Evolutionary conservation across 73 alveolate genomes (phyloP).

Genomic region (Paramecium tetraurelia): DNA sequence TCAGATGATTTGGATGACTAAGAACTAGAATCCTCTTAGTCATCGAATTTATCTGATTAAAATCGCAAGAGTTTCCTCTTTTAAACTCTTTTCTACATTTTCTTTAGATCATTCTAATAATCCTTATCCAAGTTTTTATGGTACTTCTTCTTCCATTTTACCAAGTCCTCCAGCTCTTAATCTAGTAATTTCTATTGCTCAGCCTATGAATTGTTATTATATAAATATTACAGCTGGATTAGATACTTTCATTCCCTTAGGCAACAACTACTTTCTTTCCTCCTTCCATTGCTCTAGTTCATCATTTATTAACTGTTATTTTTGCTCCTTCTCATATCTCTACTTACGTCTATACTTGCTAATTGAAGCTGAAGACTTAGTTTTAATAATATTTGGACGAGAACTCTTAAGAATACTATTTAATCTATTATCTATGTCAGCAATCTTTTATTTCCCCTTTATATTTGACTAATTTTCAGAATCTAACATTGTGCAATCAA

Average conservation of each 20-base stretch:
- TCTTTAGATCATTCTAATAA: background rate
- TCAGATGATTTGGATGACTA: background rate
- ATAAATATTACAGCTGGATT: conserved; percentile 6
- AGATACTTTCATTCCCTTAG: background rate
- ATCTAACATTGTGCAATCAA: conserved; percentile 14
- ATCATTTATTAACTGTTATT: background rate
- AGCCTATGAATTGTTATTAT: background rate
- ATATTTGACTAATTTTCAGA: background rate
- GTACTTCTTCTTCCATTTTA: conserved; percentile 15
- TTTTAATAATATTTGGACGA: conserved; percentile 6
- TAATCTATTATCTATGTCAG: background rate
- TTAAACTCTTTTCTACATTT: conserved; percentile 15
- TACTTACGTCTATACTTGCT: background rate
- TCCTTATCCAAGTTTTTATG: conserved; percentile 43
- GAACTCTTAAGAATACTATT: background rate
- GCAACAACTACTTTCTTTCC: background rate
- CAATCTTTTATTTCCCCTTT: background rate
- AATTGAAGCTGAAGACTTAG: background rate
- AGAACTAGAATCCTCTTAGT: background rate
- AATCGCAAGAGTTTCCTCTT: background rate
- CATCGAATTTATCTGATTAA: background rate
- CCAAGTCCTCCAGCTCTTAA: background rate
- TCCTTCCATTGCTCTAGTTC: background rate
- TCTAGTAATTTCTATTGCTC: background rate
- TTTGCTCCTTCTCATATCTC: background rate